A percentile compares a stretch with the other conserved stretches of the same genome.
Conservation (phyloP, 768 basidiomycete species). For the Mycena polygramma region DNA sequence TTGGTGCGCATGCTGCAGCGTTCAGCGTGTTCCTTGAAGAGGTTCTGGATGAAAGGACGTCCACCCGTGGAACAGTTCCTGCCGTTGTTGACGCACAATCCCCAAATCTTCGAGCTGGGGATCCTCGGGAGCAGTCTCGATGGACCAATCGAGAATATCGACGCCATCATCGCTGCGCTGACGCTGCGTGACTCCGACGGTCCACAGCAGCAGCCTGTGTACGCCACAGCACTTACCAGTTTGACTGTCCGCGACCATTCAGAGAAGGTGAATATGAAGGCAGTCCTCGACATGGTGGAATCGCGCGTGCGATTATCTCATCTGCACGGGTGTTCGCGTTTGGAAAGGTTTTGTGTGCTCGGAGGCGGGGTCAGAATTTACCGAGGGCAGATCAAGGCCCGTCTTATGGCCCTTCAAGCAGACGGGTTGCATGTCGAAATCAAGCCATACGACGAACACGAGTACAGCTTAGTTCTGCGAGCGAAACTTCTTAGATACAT, state of each 20-base stretch:
- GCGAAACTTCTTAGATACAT: no score
- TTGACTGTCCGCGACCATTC: neutral
- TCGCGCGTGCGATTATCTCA: neutral
- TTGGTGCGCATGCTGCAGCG: neutral
- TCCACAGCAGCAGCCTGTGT: neutral
- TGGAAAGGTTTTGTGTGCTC: neutral
- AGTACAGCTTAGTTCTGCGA: no score
- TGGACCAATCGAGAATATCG: no score
- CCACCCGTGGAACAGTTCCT: neutral
- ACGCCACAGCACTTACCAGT: neutral
- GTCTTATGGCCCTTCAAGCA: no score
- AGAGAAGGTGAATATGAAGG: neutral
- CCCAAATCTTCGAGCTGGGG: neutral
- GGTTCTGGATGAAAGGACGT: neutral
- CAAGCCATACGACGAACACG: no score
- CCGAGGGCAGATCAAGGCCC: no score
- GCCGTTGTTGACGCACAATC: neutral
- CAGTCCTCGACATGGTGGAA: neutral
- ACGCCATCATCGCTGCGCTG: neutral
- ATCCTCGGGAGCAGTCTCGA: neutral
- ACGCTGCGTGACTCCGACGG: neutral
- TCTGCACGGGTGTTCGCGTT: slow-evolving; percentile 11
- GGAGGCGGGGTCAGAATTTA: no score
- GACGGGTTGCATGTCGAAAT: no score
- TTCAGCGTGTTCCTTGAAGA: neutral